Evolutionary conservation across 1,284 basidiomycete genomes (phyloP).

Genomic region (Cryptococcus jaspeensis): DNA sequence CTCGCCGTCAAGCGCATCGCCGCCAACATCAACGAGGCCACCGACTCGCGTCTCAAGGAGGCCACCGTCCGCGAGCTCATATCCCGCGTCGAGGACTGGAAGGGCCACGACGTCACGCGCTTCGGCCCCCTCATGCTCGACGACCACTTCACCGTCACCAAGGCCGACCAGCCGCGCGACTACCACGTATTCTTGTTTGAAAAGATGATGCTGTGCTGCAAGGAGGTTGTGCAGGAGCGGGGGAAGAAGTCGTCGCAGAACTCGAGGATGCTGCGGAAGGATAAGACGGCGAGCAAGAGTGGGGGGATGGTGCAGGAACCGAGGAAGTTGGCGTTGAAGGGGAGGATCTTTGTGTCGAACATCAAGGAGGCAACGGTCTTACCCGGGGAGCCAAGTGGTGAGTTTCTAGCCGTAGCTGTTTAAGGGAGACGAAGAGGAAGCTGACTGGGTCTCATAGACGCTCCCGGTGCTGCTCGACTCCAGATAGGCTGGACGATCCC

Average conservation of each 20-base stretch:
- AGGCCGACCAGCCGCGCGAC: constrained; percentile 93
- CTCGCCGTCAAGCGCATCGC: constrained; percentile 89
- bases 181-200: constrained; percentile 99
- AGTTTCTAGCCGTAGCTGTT: constrained; percentile 42
- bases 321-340: constrained; percentile 85
- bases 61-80: constrained; percentile 84
- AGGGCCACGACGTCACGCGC: constrained; percentile 90
- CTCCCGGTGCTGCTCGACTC: constrained; percentile 30
- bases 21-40: constrained; percentile 93
- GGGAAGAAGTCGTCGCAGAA: constrained; percentile 52
- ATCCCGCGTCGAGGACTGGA: constrained; percentile 95
- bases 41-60: constrained; percentile 67
- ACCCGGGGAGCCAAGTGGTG: constrained; percentile 61
- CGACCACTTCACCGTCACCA: constrained; percentile 93
- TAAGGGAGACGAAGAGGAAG: background rate
- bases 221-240: constrained; percentile 61
- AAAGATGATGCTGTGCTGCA: constrained; percentile 98
- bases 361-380: constrained; percentile 65
- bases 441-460: constrained; percentile 11
- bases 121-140: constrained; percentile 92
- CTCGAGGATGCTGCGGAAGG: constrained; percentile 46
- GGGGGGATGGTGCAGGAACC: constrained; percentile 56
- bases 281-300: constrained; percentile 60
- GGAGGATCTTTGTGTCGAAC: constrained; percentile 96
- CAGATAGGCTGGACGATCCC: constrained; percentile 46